Percentiles rank a stretch among this genome's conserved stretches.
phyloP scores from a whole-genome alignment of 192 early-diverging fungal genomes.

The Phycomyces nitens region DNA sequence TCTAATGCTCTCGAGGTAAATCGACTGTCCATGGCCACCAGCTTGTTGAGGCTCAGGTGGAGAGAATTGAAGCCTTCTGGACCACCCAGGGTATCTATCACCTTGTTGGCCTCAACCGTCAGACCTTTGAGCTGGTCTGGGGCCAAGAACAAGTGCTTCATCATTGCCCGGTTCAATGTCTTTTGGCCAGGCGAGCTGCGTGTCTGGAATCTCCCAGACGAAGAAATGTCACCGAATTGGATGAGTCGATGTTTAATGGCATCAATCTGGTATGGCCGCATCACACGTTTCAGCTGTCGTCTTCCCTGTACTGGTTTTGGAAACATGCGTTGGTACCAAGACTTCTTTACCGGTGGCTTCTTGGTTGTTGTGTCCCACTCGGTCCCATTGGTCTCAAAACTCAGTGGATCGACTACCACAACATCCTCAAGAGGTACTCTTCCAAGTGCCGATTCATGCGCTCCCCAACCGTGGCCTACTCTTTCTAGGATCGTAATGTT shows the following conservation, averaged over 20 bases:
- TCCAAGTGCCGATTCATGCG: neutral
- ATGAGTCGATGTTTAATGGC: constrained; percentile 11
- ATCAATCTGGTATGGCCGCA: constrained; percentile 1
- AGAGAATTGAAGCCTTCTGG: constrained; percentile 5
- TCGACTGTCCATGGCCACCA: constrained; percentile 12
- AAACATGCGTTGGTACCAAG: neutral
- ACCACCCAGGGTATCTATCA: constrained; percentile 23
- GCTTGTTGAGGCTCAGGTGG: constrained; percentile 12
- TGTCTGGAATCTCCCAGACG: constrained; percentile 16
- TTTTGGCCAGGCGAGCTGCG: neutral
- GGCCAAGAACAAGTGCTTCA: constrained; percentile 5
- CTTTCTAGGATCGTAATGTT: constrained; percentile 20
- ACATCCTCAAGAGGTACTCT: constrained; percentile 1
- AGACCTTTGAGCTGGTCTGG: constrained; percentile 9
- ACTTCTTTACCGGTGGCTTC: neutral
- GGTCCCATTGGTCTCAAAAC: constrained; percentile 18
- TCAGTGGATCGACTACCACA: constrained; percentile 14
- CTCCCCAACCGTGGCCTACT: constrained; percentile 15
- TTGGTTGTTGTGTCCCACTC: constrained; percentile 8
- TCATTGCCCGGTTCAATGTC: constrained; percentile 8
- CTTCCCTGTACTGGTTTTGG: neutral
- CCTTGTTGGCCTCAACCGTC: constrained; percentile 3
- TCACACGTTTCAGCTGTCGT: neutral
- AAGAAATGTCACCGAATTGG: constrained; percentile 26
- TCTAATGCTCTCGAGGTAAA: constrained; percentile 5